Percentiles rank a stretch among this genome's conserved stretches.
Conservation (phyloP, 129 eudicot genomes). For the Flaveria ramosissima region DNA sequence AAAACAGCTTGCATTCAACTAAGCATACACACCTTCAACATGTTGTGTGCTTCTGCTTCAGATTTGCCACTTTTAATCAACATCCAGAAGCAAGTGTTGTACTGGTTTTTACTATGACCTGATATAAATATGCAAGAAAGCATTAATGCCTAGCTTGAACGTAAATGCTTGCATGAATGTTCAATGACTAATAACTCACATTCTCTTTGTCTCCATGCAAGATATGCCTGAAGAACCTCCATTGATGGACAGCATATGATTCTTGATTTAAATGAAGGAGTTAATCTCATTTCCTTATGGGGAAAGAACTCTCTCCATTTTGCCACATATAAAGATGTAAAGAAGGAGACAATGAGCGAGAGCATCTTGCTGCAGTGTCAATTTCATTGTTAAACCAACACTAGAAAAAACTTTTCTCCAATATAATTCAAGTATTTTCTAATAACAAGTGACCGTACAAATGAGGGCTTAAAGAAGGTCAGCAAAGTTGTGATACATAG, state of each 20-base stretch:
- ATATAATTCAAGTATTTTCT: neutral
- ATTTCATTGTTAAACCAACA: slow-evolving; percentile 8
- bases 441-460: neutral
- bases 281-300: slow-evolving; percentile 43
- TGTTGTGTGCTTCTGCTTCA: slow-evolving; percentile 63
- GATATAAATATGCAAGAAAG: slow-evolving; percentile 20
- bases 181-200: slow-evolving; percentile 39
- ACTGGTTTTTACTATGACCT: slow-evolving; percentile 72
- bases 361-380: slow-evolving; percentile 75
- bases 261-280: slow-evolving; percentile 72
- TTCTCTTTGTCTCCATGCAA: slow-evolving; percentile 83
- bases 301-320: slow-evolving; percentile 81
- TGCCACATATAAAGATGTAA: slow-evolving; percentile 57
- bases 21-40: slow-evolving; percentile 56
- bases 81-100: slow-evolving; percentile 75
- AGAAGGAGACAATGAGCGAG: slow-evolving; percentile 77
- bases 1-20: slow-evolving; percentile 3
- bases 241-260: slow-evolving; percentile 61
- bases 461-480: neutral
- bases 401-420: neutral
- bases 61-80: slow-evolving; percentile 59
- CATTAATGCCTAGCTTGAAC: neutral
- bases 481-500: neutral
- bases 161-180: neutral
- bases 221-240: slow-evolving; percentile 85